phyloP scores from a whole-genome alignment of 164 flowering plant genomes.

The Vitis rotundifolia region DNA sequence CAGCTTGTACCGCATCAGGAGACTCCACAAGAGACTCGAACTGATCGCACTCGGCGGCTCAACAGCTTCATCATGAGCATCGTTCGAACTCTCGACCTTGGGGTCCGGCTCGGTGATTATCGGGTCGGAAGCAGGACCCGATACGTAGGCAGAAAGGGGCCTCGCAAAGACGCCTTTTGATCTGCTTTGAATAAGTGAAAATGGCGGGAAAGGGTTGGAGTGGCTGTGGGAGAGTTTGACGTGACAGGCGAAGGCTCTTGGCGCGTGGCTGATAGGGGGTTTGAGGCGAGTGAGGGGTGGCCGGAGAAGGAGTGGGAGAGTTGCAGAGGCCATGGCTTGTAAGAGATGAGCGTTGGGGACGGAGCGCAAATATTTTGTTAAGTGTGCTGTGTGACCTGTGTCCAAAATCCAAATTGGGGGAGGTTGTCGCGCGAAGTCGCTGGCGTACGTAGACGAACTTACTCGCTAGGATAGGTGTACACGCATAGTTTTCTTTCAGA shows the following conservation, averaged over 20 bases:
- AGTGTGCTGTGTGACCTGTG: too few relatives aligned
- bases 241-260: background rate
- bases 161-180: background rate
- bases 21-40: slow-evolving; percentile 63
- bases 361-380: background rate
- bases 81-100: slow-evolving; percentile 28
- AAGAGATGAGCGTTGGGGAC: background rate
- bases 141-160: slow-evolving; percentile 45
- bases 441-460: too few relatives aligned
- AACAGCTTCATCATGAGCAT: background rate
- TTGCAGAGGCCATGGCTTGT: slow-evolving; percentile 1
- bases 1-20: slow-evolving; percentile 59
- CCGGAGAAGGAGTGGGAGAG: slow-evolving; percentile 2
- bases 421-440: too few relatives aligned
- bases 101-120: slow-evolving; percentile 40
- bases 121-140: slow-evolving; percentile 80
- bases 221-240: slow-evolving; percentile 3
- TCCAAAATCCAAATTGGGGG: too few relatives aligned
- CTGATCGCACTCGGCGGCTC: slow-evolving; percentile 34
- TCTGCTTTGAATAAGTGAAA: background rate
- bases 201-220: slow-evolving; percentile 6
- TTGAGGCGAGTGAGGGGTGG: background rate
- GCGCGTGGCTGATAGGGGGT: background rate
- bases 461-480: too few relatives aligned
- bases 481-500: too few relatives aligned